Evolutionary conservation across 1,139 yeast genomes (phyloP), one percentile per base, ranked within the genome.

Genomic region (Ogataea hybrid): DNA sequence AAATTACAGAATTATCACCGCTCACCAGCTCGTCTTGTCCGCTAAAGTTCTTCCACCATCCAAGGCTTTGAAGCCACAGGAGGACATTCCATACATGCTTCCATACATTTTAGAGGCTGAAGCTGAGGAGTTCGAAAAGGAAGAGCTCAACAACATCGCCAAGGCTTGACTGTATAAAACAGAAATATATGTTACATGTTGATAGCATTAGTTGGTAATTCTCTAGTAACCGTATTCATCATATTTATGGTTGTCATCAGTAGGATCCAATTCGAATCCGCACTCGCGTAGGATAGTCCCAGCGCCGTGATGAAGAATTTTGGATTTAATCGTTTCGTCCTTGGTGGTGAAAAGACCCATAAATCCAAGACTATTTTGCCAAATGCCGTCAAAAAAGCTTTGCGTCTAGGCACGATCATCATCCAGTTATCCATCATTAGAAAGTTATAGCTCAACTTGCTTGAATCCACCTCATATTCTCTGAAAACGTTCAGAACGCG

Each of bases 61-160:
- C 62, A 84, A 92, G 69, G 85, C 84, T 57, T 71, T 86, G 51
- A 79, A 81, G 63, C 79, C 90, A 28, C 87, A 81, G 63, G 90
- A 90, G 59, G 98, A 92, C 70, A 74, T 73, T 48, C 84, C 88
- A 57, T 89, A 87, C 70, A 77, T 92, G 63, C 69, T 86, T 50
- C 97, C 97, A 57, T 86, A 85, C 73, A 73, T 90, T 52, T 77
- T 90, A 63, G 97, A 90, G 73, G 95, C 94, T 50, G 97, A 90
- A 72, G 89, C 88, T 62, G 97, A 88, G 68, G 84, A 83, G 40
- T 75, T 78, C 55, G 98, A 90, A 74, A 87, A 84, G 71, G 80
- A 76, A 51, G 95, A 84, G 63, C 79, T 92, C 62, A 96, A 90
- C 75, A 84, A 86, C 75, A 75, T 88, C 32, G 37, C 39, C 32